Conservation (phyloP, 2,329 filamentous ascomycete genomes). For the Cercospora berteroae region DNA sequence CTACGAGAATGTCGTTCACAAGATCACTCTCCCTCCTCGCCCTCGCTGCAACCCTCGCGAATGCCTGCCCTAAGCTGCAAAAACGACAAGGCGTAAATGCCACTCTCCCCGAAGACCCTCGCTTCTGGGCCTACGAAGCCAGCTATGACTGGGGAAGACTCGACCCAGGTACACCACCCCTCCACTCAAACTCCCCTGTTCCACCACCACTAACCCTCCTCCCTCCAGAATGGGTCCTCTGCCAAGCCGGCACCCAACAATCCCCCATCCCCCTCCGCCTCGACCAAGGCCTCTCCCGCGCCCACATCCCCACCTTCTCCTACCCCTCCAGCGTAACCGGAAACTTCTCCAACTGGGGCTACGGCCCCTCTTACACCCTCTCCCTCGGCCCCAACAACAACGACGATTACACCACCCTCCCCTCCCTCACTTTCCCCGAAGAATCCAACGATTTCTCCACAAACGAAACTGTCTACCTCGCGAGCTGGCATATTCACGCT, state of each 20-base stretch:
- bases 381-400: neutral
- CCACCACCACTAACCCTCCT: neutral
- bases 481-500: neutral
- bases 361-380: neutral
- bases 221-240: constrained; percentile 43
- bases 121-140: constrained; percentile 26
- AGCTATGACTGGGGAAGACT: constrained; percentile 27
- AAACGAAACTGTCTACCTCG: neutral
- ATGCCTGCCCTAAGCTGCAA: constrained; percentile 12
- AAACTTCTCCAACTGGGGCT: neutral
- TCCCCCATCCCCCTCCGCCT: constrained; percentile 49
- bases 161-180: constrained; percentile 13
- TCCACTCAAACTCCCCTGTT: neutral
- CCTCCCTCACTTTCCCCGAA: neutral
- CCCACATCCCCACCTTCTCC: constrained; percentile 45
- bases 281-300: constrained; percentile 42
- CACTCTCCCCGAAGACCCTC: constrained; percentile 12
- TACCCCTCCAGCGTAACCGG: constrained; percentile 32
- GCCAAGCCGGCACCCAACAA: constrained; percentile 53
- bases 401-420: neutral
- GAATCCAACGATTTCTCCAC: neutral
- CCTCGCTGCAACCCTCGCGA: neutral
- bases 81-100: constrained; percentile 19
- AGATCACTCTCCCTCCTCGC: constrained; percentile 1
- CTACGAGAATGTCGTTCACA: neutral